Evolutionary conservation across 371 early-diverging fungal species (phyloP).

Genomic region (Apophysomyces ossiformis): DNA sequence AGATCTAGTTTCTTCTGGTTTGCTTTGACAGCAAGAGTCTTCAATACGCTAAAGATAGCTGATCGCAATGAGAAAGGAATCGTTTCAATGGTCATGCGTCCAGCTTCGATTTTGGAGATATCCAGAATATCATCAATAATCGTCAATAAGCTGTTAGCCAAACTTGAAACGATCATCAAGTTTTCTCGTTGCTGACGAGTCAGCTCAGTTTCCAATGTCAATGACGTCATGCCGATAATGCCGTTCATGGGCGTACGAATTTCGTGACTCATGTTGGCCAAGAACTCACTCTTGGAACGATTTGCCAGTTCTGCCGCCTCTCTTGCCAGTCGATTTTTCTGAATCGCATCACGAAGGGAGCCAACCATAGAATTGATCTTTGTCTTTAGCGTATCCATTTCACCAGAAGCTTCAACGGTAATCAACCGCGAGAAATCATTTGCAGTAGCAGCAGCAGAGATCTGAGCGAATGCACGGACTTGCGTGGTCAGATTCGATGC

Average conservation of each 20-base stretch:
- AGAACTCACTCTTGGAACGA: constrained; percentile 74
- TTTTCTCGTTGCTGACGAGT: constrained; percentile 78
- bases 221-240: constrained; percentile 76
- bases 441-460: constrained; percentile 66
- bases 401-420: constrained; percentile 74
- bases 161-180: constrained; percentile 69
- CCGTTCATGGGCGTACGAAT: constrained; percentile 82
- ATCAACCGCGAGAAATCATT: constrained; percentile 71
- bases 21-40: constrained; percentile 70
- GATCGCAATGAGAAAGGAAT: constrained; percentile 72
- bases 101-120: constrained; percentile 85
- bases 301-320: constrained; percentile 79
- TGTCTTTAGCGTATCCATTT: constrained; percentile 79
- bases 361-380: constrained; percentile 79
- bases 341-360: constrained; percentile 69
- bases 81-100: constrained; percentile 72
- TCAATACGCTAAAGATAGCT: constrained; percentile 70
- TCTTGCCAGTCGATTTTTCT: constrained; percentile 72
- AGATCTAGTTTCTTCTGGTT: constrained; percentile 70
- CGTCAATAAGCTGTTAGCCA: constrained; percentile 70
- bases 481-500: constrained; percentile 58
- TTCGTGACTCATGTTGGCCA: constrained; percentile 81
- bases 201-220: constrained; percentile 63
- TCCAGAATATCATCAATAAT: constrained; percentile 86
- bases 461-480: constrained; percentile 68